These are phyloP conservation scores for Eucalyptus polybractea DNA, from an alignment of 345 rosid species.

Conservation along the genomic window DNA sequence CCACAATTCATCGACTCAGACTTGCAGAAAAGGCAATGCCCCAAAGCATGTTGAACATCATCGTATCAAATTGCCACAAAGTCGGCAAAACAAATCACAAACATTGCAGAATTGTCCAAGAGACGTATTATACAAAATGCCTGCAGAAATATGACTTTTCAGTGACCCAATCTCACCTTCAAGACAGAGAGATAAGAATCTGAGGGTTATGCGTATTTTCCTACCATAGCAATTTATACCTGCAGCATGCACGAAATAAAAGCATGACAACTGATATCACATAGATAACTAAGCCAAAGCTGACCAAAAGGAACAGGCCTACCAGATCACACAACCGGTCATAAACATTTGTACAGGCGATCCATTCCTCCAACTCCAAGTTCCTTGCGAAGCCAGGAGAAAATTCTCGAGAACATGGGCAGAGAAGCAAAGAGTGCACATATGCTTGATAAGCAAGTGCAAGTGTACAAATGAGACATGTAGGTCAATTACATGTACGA, in stretches of 20 bases:
- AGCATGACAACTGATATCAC: constrained; percentile 2
- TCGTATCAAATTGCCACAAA: background rate
- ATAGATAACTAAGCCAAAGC: background rate
- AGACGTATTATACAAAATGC: background rate
- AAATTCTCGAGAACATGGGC: background rate
- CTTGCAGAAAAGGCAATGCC: background rate
- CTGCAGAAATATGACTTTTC: background rate
- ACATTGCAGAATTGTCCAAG: background rate
- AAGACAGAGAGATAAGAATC: constrained; percentile 89
- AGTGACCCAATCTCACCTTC: constrained; percentile 25
- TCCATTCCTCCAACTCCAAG: constrained; percentile 75
- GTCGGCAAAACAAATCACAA: background rate
- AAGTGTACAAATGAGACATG: background rate
- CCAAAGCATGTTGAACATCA: background rate
- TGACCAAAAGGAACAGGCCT: background rate
- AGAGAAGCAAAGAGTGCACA: background rate
- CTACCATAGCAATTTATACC: constrained; percentile 89
- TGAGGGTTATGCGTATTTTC: constrained; percentile 74
- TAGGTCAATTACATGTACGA: background rate
- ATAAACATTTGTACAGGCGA: constrained; percentile 38
- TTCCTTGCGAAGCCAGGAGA: constrained; percentile 10
- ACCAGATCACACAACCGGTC: constrained; percentile 68
- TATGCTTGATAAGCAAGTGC: background rate
- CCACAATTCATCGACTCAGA: background rate
- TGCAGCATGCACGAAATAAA: constrained; percentile 2